Conservation (phyloP, 2,329 filamentous ascomycete genomes). For the Pseudonectria buxi region DNA sequence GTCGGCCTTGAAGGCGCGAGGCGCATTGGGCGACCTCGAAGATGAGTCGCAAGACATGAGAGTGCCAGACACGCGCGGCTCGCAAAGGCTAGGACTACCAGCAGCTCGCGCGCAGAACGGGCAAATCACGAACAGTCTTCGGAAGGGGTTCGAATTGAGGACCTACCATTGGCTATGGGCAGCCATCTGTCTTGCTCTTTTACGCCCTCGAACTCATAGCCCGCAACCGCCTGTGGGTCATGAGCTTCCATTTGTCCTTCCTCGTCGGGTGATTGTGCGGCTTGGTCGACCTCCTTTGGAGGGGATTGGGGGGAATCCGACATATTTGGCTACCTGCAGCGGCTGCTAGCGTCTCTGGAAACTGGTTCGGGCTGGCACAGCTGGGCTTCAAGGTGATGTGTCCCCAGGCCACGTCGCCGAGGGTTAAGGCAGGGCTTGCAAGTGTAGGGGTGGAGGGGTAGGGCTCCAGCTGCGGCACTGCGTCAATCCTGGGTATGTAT, state of each 20-base stretch:
- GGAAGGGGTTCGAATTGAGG: conserved; percentile 8
- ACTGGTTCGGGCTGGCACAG: conserved; percentile 52
- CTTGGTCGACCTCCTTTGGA: conserved; percentile 90
- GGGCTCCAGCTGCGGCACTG: conserved; percentile 46
- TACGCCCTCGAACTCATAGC: conserved; percentile 86
- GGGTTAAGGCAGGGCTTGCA: conserved; percentile 41
- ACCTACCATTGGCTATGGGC: conserved; percentile 99
- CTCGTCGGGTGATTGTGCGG: conserved; percentile 87
- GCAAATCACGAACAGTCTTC: conserved; percentile 36
- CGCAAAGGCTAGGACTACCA: conserved; percentile 21
- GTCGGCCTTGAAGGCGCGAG: conserved; percentile 40
- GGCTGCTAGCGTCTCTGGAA: conserved; percentile 55
- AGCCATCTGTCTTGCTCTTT: conserved; percentile 99
- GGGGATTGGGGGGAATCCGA: conserved; percentile 80
- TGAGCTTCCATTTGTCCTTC: conserved; percentile 90
- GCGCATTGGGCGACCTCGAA: conserved; percentile 43
- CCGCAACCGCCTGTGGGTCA: conserved; percentile 65
- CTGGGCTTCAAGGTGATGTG: conserved; percentile 51
- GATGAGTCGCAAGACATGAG: conserved; percentile 56
- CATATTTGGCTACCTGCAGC: conserved; percentile 78
- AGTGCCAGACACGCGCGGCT: conserved; percentile 31
- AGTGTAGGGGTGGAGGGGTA: conserved; percentile 32
- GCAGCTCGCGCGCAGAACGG: conserved; percentile 22
- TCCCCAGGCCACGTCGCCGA: conserved; percentile 54
- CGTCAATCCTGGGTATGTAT: conserved; percentile 41